A percentile compares a stretch with the other conserved stretches of the same genome.
phyloP scores from a whole-genome alignment of 1,284 basidiomycete species.

The Boletus smithii region DNA sequence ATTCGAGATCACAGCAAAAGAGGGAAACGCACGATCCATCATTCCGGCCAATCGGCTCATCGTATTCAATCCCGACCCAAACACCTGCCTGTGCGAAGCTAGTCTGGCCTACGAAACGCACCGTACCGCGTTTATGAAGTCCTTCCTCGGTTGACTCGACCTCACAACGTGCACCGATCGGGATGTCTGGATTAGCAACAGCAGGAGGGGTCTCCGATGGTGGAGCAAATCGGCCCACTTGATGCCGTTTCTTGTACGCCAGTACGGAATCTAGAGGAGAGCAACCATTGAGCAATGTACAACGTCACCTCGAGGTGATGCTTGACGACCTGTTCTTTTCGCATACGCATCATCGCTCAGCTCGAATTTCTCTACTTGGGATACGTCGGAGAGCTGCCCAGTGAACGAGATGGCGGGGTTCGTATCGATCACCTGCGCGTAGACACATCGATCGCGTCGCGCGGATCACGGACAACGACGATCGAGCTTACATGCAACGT shows the following conservation, averaged over 20 bases:
- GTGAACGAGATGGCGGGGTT: slow-evolving; percentile 73
- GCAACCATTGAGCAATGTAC: background rate
- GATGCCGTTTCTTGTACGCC: slow-evolving; percentile 85
- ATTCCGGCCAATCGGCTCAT: slow-evolving; percentile 95
- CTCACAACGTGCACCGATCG: slow-evolving; percentile 74
- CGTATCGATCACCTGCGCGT: slow-evolving; percentile 66
- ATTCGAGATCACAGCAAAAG: background rate
- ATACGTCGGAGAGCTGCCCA: slow-evolving; percentile 80
- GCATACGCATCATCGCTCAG: slow-evolving; percentile 83
- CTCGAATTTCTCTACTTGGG: slow-evolving; percentile 92
- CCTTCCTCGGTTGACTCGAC: slow-evolving; percentile 68
- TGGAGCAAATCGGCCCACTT: slow-evolving; percentile 85
- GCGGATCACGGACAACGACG: background rate
- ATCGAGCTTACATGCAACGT: slow-evolving; percentile 61
- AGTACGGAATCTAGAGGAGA: slow-evolving; percentile 74
- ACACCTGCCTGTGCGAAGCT: slow-evolving; percentile 66
- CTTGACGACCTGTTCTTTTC: slow-evolving; percentile 60
- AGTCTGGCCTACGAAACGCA: slow-evolving; percentile 82
- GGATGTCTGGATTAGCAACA: slow-evolving; percentile 38
- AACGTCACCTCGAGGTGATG: background rate
- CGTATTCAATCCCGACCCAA: slow-evolving; percentile 95
- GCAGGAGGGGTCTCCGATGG: slow-evolving; percentile 22
- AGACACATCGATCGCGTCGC: background rate
- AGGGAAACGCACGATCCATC: slow-evolving; percentile 78
- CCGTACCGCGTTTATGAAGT: slow-evolving; percentile 78